Evolutionary conservation across 768 basidiomycete species (phyloP).

Genomic region (Udeniomyces megalosporus): DNA sequence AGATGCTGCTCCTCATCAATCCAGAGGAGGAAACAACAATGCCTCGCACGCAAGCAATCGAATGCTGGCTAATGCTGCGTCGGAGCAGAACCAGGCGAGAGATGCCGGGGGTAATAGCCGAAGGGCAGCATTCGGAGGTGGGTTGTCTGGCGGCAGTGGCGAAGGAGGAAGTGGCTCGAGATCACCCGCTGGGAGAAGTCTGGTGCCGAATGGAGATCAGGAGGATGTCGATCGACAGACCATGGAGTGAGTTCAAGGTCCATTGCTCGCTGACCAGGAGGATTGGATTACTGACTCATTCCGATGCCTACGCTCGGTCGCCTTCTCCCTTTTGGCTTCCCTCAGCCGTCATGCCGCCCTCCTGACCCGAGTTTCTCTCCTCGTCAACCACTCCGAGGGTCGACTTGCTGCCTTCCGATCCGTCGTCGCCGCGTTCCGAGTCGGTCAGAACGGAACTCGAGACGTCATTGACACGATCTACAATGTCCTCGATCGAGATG

Average conservation of each 20-base stretch:
- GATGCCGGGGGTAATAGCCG: conserved; percentile 6
- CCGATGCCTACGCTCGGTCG: neutral
- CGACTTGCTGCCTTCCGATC: conserved; percentile 40
- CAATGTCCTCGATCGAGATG: conserved; percentile 49
- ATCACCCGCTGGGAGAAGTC: neutral
- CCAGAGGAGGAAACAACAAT: too few relatives aligned
- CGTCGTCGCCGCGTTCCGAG: conserved; percentile 59
- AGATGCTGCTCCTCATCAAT: neutral
- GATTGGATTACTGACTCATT: too few relatives aligned
- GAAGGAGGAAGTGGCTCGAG: neutral
- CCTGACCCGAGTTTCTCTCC: conserved; percentile 40
- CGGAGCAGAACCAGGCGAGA: too few relatives aligned
- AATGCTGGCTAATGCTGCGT: too few relatives aligned
- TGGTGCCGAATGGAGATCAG: conserved; percentile 9
- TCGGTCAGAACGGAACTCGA: conserved; percentile 58
- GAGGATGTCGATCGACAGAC: conserved; percentile 27
- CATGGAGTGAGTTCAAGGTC: conserved; percentile 21
- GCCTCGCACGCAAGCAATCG: too few relatives aligned
- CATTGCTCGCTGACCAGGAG: too few relatives aligned
- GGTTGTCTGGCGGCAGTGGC: conserved; percentile 20
- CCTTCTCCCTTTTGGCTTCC: too few relatives aligned
- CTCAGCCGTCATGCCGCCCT: conserved; percentile 52
- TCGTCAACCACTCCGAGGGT: conserved; percentile 28
- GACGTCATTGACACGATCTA: conserved; percentile 82
- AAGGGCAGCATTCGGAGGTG: conserved; percentile 23